These are phyloP conservation scores for Anacardium occidentale DNA, from an alignment of 345 rosid species.

Conservation along the genomic window DNA sequence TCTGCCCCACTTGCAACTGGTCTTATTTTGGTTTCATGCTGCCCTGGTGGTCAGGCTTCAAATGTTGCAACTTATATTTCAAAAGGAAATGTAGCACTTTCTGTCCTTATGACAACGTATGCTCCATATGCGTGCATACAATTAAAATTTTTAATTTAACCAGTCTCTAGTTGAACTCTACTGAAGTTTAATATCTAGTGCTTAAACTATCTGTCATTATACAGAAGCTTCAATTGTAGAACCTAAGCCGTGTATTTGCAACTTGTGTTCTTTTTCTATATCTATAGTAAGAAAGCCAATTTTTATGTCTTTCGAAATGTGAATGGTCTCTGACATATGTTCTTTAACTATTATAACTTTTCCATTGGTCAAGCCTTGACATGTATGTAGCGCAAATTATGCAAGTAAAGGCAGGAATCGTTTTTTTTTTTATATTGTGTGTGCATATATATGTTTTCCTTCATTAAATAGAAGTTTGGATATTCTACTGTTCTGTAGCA, in stretches of 20 bases:
- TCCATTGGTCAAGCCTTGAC: not conserved
- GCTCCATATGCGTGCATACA: slow-evolving; percentile 15
- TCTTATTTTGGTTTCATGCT: slow-evolving; percentile 92
- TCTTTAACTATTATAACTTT: not conserved
- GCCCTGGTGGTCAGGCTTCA: slow-evolving; percentile 98
- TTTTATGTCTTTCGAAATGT: not conserved
- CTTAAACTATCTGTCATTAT: not conserved
- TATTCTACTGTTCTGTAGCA: not conserved
- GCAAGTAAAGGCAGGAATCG: not conserved
- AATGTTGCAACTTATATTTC: slow-evolving; percentile 97
- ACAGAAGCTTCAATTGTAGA: not conserved
- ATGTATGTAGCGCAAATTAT: not conserved
- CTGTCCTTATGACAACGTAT: slow-evolving; percentile 99
- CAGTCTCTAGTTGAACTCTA: slow-evolving; percentile 4
- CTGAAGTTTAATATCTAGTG: not conserved
- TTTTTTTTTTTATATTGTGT: not conserved
- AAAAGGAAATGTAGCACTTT: slow-evolving; percentile 93
- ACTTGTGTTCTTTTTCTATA: not conserved
- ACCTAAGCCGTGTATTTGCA: not conserved
- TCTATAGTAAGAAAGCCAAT: not conserved
- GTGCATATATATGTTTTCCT: too few relatives aligned
- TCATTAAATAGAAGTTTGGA: not conserved
- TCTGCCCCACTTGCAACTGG: slow-evolving; percentile 98
- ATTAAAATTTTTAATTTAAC: slow-evolving; percentile 1
- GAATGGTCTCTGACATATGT: not conserved